Percentiles rank a stretch among this genome's conserved stretches.
These are phyloP conservation scores for Serendipita sp. DNA, from an alignment of 768 basidiomycete species.

Conservation along the genomic window DNA sequence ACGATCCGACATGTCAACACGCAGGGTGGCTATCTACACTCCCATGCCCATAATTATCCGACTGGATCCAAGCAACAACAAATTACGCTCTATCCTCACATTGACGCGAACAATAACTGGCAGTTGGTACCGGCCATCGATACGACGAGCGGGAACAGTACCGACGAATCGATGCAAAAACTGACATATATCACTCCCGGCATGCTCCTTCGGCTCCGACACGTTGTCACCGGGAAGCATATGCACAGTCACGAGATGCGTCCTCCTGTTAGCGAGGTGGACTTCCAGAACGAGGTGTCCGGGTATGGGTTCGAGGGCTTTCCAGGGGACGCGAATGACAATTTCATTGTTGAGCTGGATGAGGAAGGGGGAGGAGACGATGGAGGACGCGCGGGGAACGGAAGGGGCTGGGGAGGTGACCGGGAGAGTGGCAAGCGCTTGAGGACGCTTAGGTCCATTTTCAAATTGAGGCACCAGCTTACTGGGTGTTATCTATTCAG, in stretches of 20 bases:
- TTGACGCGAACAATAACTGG: conserved; percentile 95
- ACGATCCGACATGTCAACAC: conserved; percentile 86
- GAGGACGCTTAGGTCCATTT: conserved; percentile 64
- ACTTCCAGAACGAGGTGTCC: conserved; percentile 98
- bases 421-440: conserved; percentile 49
- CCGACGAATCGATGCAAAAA: conserved; percentile 28
- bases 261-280: conserved; percentile 90
- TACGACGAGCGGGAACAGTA: conserved; percentile 14
- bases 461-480: conserved; percentile 68
- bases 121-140: conserved; percentile 36
- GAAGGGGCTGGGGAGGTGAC: conserved; percentile 29
- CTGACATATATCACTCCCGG: conserved; percentile 50
- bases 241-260: conserved; percentile 93
- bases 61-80: conserved; percentile 92
- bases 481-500: conserved; percentile 95
- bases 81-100: conserved; percentile 95
- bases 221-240: conserved; percentile 64
- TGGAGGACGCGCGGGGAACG: conserved; percentile 30
- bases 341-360: conserved; percentile 81
- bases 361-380: conserved; percentile 6
- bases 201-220: conserved; percentile 64
- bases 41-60: conserved; percentile 82
- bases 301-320: conserved; percentile 82
- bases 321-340: conserved; percentile 81
- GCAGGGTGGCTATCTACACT: conserved; percentile 97